Percentiles rank a stretch among this genome's conserved stretches.
Evolutionary conservation across 2,329 filamentous ascomycete species (phyloP).

Genomic region (Penicillium verrucosum): DNA sequence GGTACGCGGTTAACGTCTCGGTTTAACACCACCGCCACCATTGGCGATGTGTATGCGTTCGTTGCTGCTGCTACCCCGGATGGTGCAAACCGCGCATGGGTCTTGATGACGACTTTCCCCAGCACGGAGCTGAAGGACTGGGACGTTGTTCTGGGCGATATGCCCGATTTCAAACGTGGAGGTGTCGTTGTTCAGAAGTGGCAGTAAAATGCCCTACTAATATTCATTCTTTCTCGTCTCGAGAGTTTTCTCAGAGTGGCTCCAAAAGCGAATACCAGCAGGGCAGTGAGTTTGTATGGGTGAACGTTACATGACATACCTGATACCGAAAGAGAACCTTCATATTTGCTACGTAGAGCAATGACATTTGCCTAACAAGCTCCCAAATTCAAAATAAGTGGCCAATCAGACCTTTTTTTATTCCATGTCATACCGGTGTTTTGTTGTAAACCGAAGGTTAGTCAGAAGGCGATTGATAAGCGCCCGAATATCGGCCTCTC

Average conservation of each 20-base stretch:
- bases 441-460: slow-evolving; percentile 4
- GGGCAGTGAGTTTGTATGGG: neutral
- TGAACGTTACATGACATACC: slow-evolving; percentile 3
- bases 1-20: slow-evolving; percentile 59
- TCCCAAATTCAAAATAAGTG: neutral
- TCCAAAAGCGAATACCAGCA: slow-evolving; percentile 6
- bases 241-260: neutral
- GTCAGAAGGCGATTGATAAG: slow-evolving; percentile 29
- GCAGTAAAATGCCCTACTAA: slow-evolving; percentile 25
- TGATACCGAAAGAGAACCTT: neutral
- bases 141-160: slow-evolving; percentile 43
- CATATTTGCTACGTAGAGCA: slow-evolving; percentile 5
- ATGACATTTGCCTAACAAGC: neutral
- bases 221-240: neutral
- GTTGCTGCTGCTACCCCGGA: slow-evolving; percentile 53
- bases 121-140: slow-evolving; percentile 61
- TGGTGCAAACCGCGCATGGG: slow-evolving; percentile 52
- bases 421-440: neutral
- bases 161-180: slow-evolving; percentile 50
- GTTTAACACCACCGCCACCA: slow-evolving; percentile 64
- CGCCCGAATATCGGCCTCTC: slow-evolving; percentile 22
- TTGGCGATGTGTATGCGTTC: slow-evolving; percentile 63
- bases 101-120: slow-evolving; percentile 65
- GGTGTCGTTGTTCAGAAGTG: slow-evolving; percentile 53
- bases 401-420: neutral